Conservation (phyloP, 2,329 filamentous ascomycete species). For the Phaeosphaeria sp. region DNA sequence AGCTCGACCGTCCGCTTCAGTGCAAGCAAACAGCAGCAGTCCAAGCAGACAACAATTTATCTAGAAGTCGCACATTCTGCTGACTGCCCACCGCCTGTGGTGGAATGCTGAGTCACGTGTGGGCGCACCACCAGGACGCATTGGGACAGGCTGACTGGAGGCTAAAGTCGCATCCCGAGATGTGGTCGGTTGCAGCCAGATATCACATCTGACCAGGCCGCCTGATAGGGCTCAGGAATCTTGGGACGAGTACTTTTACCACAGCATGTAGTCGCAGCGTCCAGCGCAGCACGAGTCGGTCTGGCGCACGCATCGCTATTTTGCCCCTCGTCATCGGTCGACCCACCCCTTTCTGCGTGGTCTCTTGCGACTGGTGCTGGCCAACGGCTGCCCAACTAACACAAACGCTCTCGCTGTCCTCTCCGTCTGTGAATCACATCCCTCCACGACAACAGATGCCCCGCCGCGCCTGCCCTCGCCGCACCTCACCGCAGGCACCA, state of each 20-base stretch:
- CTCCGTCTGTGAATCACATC: slow-evolving; percentile 15
- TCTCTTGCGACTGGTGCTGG: slow-evolving; percentile 26
- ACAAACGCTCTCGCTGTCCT: slow-evolving; percentile 28
- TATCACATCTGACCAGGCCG: slow-evolving; percentile 26
- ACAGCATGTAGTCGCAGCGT: slow-evolving; percentile 21
- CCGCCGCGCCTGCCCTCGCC: slow-evolving; percentile 17
- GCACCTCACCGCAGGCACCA: slow-evolving; percentile 52
- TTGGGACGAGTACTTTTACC: not conserved
- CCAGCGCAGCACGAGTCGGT: slow-evolving; percentile 13
- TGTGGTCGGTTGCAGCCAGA: slow-evolving; percentile 25
- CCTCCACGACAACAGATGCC: slow-evolving; percentile 32
- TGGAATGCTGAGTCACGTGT: not conserved
- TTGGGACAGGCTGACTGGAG: not conserved
- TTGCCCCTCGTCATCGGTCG: slow-evolving; percentile 8
- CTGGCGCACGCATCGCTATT: slow-evolving; percentile 15
- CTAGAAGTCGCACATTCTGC: not conserved
- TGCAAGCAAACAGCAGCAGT: too few species aligned
- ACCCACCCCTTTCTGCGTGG: slow-evolving; percentile 32
- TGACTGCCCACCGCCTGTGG: not conserved
- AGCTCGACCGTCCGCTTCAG: too few species aligned
- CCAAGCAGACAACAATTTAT: not conserved
- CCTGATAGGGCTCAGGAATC: slow-evolving; percentile 16
- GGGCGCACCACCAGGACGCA: slow-evolving; percentile 2
- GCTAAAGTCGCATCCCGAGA: slow-evolving; percentile 3
- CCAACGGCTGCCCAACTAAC: slow-evolving; percentile 25